phyloP scores from a whole-genome alignment of 768 basidiomycete genomes.

The Albatrellus ellisii region DNA sequence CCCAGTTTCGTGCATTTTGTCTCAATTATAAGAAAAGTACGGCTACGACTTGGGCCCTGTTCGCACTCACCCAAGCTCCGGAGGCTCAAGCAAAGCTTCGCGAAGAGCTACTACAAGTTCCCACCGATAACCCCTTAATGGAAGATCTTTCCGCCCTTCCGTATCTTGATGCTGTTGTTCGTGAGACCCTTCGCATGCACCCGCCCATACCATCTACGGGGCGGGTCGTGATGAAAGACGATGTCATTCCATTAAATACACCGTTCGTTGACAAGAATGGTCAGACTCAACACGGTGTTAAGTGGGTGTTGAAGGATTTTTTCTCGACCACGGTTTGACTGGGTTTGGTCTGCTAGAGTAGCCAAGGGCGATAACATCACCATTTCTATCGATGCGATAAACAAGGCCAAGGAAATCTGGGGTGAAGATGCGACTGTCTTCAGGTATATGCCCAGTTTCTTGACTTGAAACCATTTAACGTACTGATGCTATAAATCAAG shows the following conservation, averaged over 20 bases:
- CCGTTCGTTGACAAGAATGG: neutral
- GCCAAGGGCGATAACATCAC: conserved; percentile 11
- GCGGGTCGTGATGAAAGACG: conserved; percentile 7
- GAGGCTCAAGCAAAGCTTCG: conserved; percentile 23
- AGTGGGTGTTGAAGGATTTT: neutral
- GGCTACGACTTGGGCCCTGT: conserved; percentile 20
- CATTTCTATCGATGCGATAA: conserved; percentile 17
- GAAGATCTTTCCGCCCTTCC: conserved; percentile 21
- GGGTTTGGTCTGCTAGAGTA: conserved; percentile 1
- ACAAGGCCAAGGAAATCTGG: conserved; percentile 19
- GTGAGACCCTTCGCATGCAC: conserved; percentile 12
- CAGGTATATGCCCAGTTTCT: conserved; percentile 1
- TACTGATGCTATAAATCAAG: neutral
- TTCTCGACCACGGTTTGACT: neutral
- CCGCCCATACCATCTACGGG: conserved; percentile 13
- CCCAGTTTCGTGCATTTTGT: neutral
- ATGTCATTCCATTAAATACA: neutral
- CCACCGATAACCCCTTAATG: conserved; percentile 16
- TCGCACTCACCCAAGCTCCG: conserved; percentile 19
- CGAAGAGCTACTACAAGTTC: conserved; percentile 18
- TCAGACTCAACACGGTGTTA: neutral
- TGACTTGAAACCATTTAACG: neutral
- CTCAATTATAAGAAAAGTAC: conserved; percentile 3
- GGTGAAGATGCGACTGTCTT: conserved; percentile 22
- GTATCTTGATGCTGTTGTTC: conserved; percentile 19